These are phyloP conservation scores for Auriscalpium orientale DNA, from an alignment of 768 basidiomycete genomes.

Conservation along the genomic window DNA sequence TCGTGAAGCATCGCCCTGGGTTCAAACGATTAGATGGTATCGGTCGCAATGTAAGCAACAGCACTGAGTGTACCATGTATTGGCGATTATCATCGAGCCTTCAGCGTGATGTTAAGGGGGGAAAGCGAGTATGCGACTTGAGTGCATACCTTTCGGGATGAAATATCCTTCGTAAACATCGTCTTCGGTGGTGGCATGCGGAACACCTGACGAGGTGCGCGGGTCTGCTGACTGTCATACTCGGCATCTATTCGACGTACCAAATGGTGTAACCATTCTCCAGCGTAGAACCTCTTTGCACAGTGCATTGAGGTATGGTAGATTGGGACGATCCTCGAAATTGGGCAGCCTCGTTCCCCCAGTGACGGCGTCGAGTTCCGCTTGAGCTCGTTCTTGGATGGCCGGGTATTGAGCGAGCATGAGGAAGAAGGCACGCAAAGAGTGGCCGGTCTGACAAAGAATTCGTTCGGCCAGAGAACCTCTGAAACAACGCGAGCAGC, in stretches of 20 bases:
- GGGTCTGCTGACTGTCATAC: too few species aligned
- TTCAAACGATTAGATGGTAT: background rate
- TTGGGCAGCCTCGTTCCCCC: slow-evolving; percentile 18
- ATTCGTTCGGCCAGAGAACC: too few species aligned
- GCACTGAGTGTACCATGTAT: slow-evolving; percentile 1
- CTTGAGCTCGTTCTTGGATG: slow-evolving; percentile 18
- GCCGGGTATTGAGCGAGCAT: slow-evolving; percentile 23
- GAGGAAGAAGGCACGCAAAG: slow-evolving; percentile 14
- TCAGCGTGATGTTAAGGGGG: background rate
- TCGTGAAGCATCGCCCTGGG: slow-evolving; percentile 7
- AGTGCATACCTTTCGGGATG: slow-evolving; percentile 3
- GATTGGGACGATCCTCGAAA: slow-evolving; percentile 17
- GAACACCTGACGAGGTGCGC: background rate
- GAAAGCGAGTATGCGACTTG: too few species aligned
- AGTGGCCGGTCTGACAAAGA: too few species aligned
- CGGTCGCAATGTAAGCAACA: too few species aligned
- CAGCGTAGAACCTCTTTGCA: slow-evolving; percentile 21
- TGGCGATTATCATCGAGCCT: background rate
- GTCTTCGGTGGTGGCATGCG: background rate
- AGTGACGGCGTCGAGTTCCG: slow-evolving; percentile 20
- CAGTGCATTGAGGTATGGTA: slow-evolving; percentile 22
- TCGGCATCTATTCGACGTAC: background rate
- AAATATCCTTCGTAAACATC: slow-evolving; percentile 3
- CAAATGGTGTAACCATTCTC: slow-evolving; percentile 7
- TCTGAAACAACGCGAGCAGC: too few species aligned